These are phyloP conservation scores for Monilinia laxa DNA, from an alignment of 2,329 filamentous ascomycete species.

Conservation along the genomic window DNA sequence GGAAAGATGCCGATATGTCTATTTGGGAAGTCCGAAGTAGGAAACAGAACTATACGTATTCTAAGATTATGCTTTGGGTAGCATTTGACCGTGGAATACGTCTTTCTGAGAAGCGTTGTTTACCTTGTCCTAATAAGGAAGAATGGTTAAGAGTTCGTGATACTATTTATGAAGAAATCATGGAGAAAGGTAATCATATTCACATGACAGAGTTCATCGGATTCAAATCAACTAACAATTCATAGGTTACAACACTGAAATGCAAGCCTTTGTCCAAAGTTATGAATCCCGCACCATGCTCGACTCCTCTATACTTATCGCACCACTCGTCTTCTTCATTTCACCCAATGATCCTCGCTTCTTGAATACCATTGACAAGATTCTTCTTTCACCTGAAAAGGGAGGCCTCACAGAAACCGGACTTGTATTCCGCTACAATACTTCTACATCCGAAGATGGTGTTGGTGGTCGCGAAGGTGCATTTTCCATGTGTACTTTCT, in stretches of 20 bases:
- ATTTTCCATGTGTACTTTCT: slow-evolving; percentile 81
- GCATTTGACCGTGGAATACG: slow-evolving; percentile 74
- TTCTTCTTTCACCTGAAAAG: slow-evolving; percentile 70
- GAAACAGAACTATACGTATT: slow-evolving; percentile 77
- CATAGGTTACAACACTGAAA: slow-evolving; percentile 65
- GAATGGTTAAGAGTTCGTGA: slow-evolving; percentile 68
- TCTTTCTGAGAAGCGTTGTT: slow-evolving; percentile 70
- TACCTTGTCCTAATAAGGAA: slow-evolving; percentile 68
- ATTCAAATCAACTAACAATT: background rate
- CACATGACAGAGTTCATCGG: background rate
- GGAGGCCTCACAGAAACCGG: slow-evolving; percentile 74
- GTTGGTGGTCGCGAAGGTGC: slow-evolving; percentile 74
- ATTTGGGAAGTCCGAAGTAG: slow-evolving; percentile 79
- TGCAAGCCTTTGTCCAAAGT: slow-evolving; percentile 71
- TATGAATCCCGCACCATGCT: slow-evolving; percentile 70
- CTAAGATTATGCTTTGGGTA: slow-evolving; percentile 83
- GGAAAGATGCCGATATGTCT: slow-evolving; percentile 71
- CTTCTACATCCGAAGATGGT: slow-evolving; percentile 66
- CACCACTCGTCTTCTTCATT: slow-evolving; percentile 77
- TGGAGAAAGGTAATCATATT: slow-evolving; percentile 59
- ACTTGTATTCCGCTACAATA: slow-evolving; percentile 74
- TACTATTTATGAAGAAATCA: slow-evolving; percentile 69
- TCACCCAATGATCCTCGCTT: slow-evolving; percentile 76
- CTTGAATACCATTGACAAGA: slow-evolving; percentile 67
- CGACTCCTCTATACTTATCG: slow-evolving; percentile 73